These are phyloP conservation scores for Lanmaoa rubissima DNA, from an alignment of 768 basidiomycete genomes.

Conservation along the genomic window DNA sequence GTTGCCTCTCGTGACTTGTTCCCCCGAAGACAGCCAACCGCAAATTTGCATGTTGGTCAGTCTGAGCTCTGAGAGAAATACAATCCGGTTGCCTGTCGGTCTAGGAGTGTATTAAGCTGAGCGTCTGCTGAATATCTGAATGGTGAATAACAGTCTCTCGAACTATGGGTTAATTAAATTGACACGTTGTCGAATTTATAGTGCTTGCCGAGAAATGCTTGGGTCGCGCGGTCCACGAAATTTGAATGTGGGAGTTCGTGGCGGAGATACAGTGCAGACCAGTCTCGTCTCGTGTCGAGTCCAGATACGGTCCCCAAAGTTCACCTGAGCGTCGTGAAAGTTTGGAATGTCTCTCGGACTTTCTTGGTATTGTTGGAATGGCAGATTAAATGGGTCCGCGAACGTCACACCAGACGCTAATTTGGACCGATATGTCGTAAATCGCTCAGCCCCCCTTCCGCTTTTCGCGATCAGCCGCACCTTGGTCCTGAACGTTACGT, in stretches of 20 bases:
- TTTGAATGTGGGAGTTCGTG: background rate
- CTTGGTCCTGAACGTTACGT: background rate
- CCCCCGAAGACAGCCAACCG: slow-evolving; percentile 1
- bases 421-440: background rate
- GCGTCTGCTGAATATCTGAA: background rate
- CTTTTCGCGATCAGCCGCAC: background rate
- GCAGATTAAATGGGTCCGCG: background rate
- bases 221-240: background rate
- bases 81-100: background rate
- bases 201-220: slow-evolving; percentile 5
- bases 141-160: background rate
- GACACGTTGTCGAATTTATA: background rate
- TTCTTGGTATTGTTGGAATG: background rate
- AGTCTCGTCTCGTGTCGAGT: background rate
- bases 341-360: background rate
- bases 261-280: slow-evolving; percentile 2
- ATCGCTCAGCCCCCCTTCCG: background rate
- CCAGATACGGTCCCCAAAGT: no score
- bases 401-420: background rate
- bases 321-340: no score
- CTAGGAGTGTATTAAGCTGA: background rate
- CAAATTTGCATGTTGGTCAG: background rate
- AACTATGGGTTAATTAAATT: background rate
- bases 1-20: slow-evolving; percentile 22
- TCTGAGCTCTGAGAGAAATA: background rate